Percentiles rank a stretch among this genome's conserved stretches.
These are phyloP conservation scores for Curvularia hawaiiensis DNA, from an alignment of 2,329 filamentous ascomycete species.

Conservation along the genomic window DNA sequence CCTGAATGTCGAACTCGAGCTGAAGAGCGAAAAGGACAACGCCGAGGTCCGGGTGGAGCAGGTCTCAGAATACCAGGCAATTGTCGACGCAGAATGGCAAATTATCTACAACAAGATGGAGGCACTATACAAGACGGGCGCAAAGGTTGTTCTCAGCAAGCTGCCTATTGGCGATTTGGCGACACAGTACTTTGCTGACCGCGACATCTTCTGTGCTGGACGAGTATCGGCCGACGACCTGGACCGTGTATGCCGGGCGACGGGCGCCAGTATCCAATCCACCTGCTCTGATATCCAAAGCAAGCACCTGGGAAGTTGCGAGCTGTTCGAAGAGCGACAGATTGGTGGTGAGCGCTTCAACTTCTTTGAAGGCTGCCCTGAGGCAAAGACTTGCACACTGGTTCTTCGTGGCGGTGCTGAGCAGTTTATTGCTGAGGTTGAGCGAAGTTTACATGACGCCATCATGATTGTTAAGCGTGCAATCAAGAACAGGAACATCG, in stretches of 20 bases:
- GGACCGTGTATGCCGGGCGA: slow-evolving; percentile 94
- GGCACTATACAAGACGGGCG: slow-evolving; percentile 88
- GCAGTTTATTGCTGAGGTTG: slow-evolving; percentile 98
- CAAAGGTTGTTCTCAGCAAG: slow-evolving; percentile 97
- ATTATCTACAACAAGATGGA: slow-evolving; percentile 99
- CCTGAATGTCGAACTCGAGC: slow-evolving; percentile 94
- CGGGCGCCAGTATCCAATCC: slow-evolving; percentile 88
- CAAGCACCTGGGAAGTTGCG: slow-evolving; percentile 90
- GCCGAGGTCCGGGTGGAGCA: slow-evolving; percentile 97
- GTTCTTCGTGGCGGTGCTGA: slow-evolving; percentile 95
- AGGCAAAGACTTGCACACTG: slow-evolving; percentile 95
- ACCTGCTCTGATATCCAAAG: slow-evolving; percentile 94
- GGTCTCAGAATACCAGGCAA: slow-evolving; percentile 98
- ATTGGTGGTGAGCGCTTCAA: slow-evolving; percentile 98
- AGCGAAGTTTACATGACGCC: slow-evolving; percentile 95
- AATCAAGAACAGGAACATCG: slow-evolving; percentile 91
- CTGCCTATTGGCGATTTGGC: slow-evolving; percentile 96
- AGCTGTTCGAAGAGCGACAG: slow-evolving; percentile 90
- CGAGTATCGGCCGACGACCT: slow-evolving; percentile 91
- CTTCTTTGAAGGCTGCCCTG: slow-evolving; percentile 95
- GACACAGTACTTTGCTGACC: slow-evolving; percentile 96
- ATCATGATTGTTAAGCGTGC: slow-evolving; percentile 99
- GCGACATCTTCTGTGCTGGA: slow-evolving; percentile 97
- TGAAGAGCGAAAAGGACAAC: slow-evolving; percentile 99
- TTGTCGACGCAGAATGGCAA: slow-evolving; percentile 99